Base-by-base conservation (phyloP, 768 basidiomycete genomes). In the Leccinum variicolor region DNA sequence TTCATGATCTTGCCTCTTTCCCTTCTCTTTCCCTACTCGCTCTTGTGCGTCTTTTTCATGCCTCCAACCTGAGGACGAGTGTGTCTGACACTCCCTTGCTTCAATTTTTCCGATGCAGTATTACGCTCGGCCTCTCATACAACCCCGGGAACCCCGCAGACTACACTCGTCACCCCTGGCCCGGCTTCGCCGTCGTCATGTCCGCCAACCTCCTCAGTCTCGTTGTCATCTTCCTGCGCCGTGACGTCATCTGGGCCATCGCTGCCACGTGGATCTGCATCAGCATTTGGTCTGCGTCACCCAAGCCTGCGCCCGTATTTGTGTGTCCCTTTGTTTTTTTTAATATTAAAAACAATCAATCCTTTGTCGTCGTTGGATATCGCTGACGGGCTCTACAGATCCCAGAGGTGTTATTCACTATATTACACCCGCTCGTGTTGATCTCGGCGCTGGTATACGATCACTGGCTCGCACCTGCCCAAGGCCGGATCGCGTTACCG, bases 191-290 rank as follows among this genome's bases (percentile, higher is more conserved):
- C 3, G 83, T 87, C 21, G 74, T 93, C 26, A 74, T 87, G 9
- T 77, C 77, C 8, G 83, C 85, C 4, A 92, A 95, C 67, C 36
- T 83, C 45, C 55, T 83, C 58, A 82, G 82, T 3, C 64, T 89
- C 0, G 33, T 84, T 34, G 79, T 89, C 29, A 69, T 90, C 36
- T 64, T 79, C 3, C n/a, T 81, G 1, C 76, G 84, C 1, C 75
- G 81, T 3, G 91, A 92, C 63, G 72, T 92, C 50, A 86, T 91
- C 0, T 91, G 88, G 87, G 84, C 85, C 34, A 76, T 86, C 14
- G 86, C 86, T 1, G 85, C 88, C 0, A 85, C 83, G 0, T 92
- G 90, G 90, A 79, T 89, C 21, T 84, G 84, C 58, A 75, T 85
- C 21, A 83, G 84, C 62, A 74, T 92, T 5, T 89, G 86, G 85